phyloP scores from a whole-genome alignment of 2,329 filamentous ascomycete genomes.

The Chrysoporthe austroafricana region DNA sequence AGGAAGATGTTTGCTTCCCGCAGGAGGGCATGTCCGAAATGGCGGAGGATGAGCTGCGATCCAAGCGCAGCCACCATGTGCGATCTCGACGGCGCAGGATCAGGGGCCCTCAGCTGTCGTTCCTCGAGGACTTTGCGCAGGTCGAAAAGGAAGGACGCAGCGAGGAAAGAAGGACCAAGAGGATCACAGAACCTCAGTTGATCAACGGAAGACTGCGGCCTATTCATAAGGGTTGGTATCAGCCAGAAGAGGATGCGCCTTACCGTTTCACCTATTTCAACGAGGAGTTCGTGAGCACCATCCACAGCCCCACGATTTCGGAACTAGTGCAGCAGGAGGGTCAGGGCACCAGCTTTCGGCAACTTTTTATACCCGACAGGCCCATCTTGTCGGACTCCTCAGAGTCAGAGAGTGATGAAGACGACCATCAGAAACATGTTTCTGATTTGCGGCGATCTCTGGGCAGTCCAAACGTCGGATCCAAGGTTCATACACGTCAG shows the following conservation, averaged over 20 bases:
- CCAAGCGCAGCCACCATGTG: slow-evolving; percentile 33
- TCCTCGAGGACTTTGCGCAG: slow-evolving; percentile 86
- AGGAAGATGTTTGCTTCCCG: slow-evolving; percentile 93
- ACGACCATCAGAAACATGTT: slow-evolving; percentile 40
- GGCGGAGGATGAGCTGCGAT: slow-evolving; percentile 70
- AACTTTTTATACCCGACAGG: slow-evolving; percentile 90
- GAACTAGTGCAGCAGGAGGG: slow-evolving; percentile 76
- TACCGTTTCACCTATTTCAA: slow-evolving; percentile 99
- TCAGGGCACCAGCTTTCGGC: slow-evolving; percentile 74
- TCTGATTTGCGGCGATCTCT: slow-evolving; percentile 29
- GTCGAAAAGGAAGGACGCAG: slow-evolving; percentile 88
- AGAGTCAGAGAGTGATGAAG: slow-evolving; percentile 66
- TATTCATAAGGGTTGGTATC: slow-evolving; percentile 79
- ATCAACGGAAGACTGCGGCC: slow-evolving; percentile 88
- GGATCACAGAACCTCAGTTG: slow-evolving; percentile 90
- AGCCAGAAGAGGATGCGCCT: slow-evolving; percentile 84
- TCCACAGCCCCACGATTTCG: slow-evolving; percentile 93
- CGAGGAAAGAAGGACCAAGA: slow-evolving; percentile 83
- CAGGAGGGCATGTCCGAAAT: slow-evolving; percentile 78
- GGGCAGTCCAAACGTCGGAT: slow-evolving; percentile 29
- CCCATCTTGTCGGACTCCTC: slow-evolving; percentile 74
- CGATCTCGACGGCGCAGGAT: slow-evolving; percentile 63
- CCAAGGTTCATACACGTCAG: slow-evolving; percentile 25
- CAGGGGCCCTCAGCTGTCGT: slow-evolving; percentile 84
- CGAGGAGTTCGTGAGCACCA: slow-evolving; percentile 92